These are phyloP conservation scores for Vitellaria paradoxa DNA, from an alignment of 179 eudicot species.

Conservation along the genomic window DNA sequence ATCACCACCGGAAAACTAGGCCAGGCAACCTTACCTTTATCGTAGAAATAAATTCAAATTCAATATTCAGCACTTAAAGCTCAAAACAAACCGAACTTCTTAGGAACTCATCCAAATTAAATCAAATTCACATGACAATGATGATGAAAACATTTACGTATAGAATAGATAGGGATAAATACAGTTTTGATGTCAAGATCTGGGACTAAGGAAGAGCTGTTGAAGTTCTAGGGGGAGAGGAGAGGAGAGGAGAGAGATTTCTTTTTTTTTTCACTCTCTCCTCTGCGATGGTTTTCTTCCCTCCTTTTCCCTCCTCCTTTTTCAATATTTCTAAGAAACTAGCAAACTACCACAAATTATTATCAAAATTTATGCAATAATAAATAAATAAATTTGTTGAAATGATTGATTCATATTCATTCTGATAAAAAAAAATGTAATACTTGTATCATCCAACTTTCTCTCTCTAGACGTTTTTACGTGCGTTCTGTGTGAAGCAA, in stretches of 20 bases:
- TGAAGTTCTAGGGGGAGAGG: background rate
- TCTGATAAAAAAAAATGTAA: no score
- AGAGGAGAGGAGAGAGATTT: background rate
- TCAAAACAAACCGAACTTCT: background rate
- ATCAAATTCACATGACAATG: background rate
- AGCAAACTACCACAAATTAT: background rate
- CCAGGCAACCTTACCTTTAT: background rate
- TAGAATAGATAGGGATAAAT: background rate
- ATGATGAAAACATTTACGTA: background rate
- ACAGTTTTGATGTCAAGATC: background rate
- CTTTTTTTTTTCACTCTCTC: background rate
- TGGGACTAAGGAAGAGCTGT: background rate
- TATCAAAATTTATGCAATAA: background rate
- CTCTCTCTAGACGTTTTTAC: slow-evolving; percentile 13
- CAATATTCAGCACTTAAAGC: background rate
- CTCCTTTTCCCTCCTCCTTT: slow-evolving; percentile 1
- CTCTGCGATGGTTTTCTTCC: background rate
- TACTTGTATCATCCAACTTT: background rate
- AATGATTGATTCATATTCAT: no score
- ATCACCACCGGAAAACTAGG: background rate
- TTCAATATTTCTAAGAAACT: background rate
- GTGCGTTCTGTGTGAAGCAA: background rate
- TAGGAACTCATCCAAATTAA: background rate
- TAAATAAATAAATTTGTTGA: no score
- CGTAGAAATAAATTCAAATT: background rate